These are phyloP conservation scores for Coccomyxa subellipsoidea DNA, from an alignment of 163 green algal genomes.

Conservation along the genomic window DNA sequence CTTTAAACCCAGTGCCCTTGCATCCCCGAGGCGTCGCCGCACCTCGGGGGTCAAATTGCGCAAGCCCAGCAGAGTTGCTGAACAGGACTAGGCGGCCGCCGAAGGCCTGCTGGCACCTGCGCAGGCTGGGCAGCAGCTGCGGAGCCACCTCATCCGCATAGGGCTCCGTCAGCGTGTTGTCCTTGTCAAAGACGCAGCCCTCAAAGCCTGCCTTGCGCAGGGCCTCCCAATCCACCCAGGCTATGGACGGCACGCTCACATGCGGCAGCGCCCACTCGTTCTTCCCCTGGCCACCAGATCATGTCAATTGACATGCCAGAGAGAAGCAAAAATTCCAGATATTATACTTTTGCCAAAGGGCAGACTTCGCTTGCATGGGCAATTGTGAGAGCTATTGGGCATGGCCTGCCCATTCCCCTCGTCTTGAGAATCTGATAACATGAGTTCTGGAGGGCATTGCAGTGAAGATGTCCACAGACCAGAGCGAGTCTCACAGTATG, in stretches of 20 bases:
- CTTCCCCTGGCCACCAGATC: constrained; percentile 35
- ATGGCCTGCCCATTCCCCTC: too few species aligned
- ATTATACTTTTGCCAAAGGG: too few species aligned
- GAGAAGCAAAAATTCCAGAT: too few species aligned
- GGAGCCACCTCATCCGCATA: constrained; percentile 56
- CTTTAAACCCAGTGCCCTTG: neutral
- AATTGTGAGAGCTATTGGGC: too few species aligned
- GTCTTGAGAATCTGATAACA: too few species aligned
- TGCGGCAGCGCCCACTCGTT: constrained; percentile 64
- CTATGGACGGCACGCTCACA: constrained; percentile 60
- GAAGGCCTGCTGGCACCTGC: constrained; percentile 48
- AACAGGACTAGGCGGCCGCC: constrained; percentile 57
- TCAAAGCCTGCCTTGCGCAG: constrained; percentile 59
- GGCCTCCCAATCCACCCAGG: constrained; percentile 62
- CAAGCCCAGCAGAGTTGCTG: constrained; percentile 79
- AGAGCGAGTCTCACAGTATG: too few species aligned
- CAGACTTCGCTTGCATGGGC: too few species aligned
- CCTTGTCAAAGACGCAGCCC: constrained; percentile 80
- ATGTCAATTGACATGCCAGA: too few species aligned
- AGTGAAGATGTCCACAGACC: too few species aligned
- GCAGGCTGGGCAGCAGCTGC: constrained; percentile 27
- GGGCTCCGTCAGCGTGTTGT: constrained; percentile 82
- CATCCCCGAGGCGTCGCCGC: neutral
- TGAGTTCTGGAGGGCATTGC: too few species aligned
- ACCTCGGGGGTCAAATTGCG: constrained; percentile 76